A percentile compares a stretch with the other conserved stretches of the same genome.
phyloP scores from a whole-genome alignment of 2,329 filamentous ascomycete genomes.

The Botryotinia calthae region DNA sequence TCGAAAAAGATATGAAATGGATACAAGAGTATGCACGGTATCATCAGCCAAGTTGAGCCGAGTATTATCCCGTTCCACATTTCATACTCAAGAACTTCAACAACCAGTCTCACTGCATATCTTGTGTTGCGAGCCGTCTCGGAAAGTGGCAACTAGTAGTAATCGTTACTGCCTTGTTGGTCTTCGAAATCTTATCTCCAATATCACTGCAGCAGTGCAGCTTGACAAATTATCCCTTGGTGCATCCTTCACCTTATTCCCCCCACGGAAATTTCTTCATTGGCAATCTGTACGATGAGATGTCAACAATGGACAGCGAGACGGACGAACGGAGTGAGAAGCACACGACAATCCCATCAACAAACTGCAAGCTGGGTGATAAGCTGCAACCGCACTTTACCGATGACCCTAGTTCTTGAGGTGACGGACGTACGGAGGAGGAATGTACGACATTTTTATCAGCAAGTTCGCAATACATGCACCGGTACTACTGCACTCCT shows the following conservation, averaged over 20 bases:
- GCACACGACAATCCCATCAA: neutral
- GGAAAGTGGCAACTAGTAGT: neutral
- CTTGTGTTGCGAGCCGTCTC: neutral
- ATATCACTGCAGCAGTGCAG: constrained; percentile 10
- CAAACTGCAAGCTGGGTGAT: neutral
- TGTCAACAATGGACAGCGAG: neutral
- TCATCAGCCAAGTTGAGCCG: neutral
- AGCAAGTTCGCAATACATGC: neutral
- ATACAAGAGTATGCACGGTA: constrained; percentile 3
- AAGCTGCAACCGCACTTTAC: neutral
- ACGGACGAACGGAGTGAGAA: constrained; percentile 4
- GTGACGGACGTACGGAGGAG: neutral
- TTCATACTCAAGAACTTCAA: constrained; percentile 1
- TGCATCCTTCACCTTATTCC: neutral
- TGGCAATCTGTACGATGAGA: constrained; percentile 9
- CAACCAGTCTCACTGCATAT: constrained; percentile 12
- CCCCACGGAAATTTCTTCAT: neutral
- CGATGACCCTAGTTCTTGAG: constrained; percentile 5
- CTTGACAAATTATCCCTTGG: neutral
- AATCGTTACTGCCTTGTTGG: neutral
- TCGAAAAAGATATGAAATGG: neutral
- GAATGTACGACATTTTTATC: constrained; percentile 4
- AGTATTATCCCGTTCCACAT: neutral
- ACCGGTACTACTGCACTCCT: neutral
- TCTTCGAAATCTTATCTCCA: constrained; percentile 6